phyloP scores from a whole-genome alignment of 31 red algal species.

The Odonthalia washingtoniensis region DNA sequence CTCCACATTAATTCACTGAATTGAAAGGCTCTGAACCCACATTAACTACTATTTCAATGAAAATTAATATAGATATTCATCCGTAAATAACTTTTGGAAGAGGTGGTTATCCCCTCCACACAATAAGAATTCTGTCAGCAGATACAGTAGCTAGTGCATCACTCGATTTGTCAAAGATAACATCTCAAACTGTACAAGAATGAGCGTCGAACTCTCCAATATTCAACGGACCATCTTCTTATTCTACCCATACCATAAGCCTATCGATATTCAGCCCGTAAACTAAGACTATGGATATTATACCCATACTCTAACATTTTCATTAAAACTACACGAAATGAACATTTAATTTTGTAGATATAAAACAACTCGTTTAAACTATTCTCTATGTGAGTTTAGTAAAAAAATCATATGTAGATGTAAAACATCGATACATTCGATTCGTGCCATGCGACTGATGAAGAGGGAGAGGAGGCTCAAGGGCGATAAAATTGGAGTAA shows the following conservation, averaged over 20 bases:
- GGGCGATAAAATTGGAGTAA: too few relatives aligned
- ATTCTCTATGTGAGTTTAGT: constrained; percentile 85
- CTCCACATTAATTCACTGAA: constrained; percentile 76
- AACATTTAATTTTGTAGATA: constrained; percentile 84
- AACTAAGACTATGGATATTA: too few relatives aligned
- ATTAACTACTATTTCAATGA: constrained; percentile 48
- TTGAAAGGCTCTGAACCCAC: constrained; percentile 72
- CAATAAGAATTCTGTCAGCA: constrained; percentile 73
- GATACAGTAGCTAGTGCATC: constrained; percentile 63
- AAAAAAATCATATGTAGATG: too few relatives aligned
- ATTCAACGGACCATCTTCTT: constrained; percentile 95
- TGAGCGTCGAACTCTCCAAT: constrained; percentile 79
- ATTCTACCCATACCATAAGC: too few relatives aligned
- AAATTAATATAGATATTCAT: constrained; percentile 41
- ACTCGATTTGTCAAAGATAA: constrained; percentile 68
- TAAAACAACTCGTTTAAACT: constrained; percentile 93
- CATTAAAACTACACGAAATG: constrained; percentile 81
- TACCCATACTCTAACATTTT: constrained; percentile 88
- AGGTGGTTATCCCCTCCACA: constrained; percentile 68
- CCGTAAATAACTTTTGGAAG: constrained; percentile 32
- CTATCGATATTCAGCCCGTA: too few relatives aligned
- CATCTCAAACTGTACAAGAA: constrained; percentile 83
- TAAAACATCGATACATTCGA: too few relatives aligned
- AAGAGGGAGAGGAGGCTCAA: too few relatives aligned
- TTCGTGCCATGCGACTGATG: too few relatives aligned